These are phyloP conservation scores for Turritis glabra DNA, from an alignment of 345 rosid species.

Conservation along the genomic window DNA sequence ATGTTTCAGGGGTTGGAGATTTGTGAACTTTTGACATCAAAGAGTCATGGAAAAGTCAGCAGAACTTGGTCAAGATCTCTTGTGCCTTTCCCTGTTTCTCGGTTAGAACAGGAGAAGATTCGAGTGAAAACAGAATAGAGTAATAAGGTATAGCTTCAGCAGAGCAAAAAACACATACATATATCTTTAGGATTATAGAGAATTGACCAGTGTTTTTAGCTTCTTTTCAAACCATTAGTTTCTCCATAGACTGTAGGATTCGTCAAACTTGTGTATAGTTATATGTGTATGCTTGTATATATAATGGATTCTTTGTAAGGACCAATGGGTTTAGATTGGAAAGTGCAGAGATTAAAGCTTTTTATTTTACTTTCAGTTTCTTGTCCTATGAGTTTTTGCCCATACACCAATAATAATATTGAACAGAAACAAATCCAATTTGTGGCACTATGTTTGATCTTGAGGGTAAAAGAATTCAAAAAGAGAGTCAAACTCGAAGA, in stretches of 20 bases:
- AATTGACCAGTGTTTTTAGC: conserved; percentile 23
- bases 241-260: conserved; percentile 10
- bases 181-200: conserved; percentile 35
- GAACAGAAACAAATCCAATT: background rate
- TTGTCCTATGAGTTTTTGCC: background rate
- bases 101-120: conserved; percentile 21
- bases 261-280: conserved; percentile 6
- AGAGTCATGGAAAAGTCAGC: background rate
- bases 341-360: background rate
- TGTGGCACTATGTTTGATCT: background rate
- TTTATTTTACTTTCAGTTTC: background rate
- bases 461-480: background rate
- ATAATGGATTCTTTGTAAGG: conserved; percentile 27
- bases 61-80: conserved; percentile 18
- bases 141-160: conserved; percentile 12
- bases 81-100: too few species aligned
- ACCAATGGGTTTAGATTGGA: conserved; percentile 26
- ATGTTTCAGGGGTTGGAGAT: background rate
- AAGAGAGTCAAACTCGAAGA: conserved; percentile 21
- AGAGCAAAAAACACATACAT: background rate
- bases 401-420: background rate
- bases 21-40: background rate
- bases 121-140: conserved; percentile 13
- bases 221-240: conserved; percentile 4
- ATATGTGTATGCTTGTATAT: conserved; percentile 20